Evolutionary conservation across 345 rosid genomes (phyloP).

Genomic region (Aquilaria sinensis): DNA sequence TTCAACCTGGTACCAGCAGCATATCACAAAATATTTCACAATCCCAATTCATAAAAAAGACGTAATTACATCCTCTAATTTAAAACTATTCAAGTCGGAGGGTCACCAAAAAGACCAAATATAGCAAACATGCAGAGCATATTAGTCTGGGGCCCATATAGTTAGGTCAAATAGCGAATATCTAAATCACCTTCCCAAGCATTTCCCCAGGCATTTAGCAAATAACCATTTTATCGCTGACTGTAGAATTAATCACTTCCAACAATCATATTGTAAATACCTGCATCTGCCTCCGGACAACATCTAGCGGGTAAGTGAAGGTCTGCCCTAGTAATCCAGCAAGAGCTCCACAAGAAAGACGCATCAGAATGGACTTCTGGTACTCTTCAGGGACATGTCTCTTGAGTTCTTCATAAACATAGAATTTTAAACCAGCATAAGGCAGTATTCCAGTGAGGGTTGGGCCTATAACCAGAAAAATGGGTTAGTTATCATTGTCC

Average conservation of each 20-base stretch:
- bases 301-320: conserved; percentile 91
- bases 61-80: too few relatives aligned
- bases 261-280: conserved; percentile 22
- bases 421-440: conserved; percentile 93
- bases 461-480: conserved; percentile 58
- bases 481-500: conserved; percentile 11
- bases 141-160: too few relatives aligned
- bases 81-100: too few relatives aligned
- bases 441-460: conserved; percentile 90
- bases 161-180: too few relatives aligned
- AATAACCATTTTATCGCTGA: too few relatives aligned
- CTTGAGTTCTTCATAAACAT: conserved; percentile 82
- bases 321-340: conserved; percentile 98
- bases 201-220: too few relatives aligned
- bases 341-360: conserved; percentile 90
- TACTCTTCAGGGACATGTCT: conserved; percentile 92
- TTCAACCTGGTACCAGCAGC: conserved; percentile 52
- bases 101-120: too few relatives aligned
- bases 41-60: too few relatives aligned
- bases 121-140: too few relatives aligned
- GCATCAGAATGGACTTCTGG: conserved; percentile 78
- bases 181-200: too few relatives aligned
- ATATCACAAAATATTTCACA: too few relatives aligned
- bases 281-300: conserved; percentile 99
- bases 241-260: too few relatives aligned